phyloP scores from a whole-genome alignment of 495 filamentous ascomycete genomes.

The Trichoderma orchidacearum region DNA sequence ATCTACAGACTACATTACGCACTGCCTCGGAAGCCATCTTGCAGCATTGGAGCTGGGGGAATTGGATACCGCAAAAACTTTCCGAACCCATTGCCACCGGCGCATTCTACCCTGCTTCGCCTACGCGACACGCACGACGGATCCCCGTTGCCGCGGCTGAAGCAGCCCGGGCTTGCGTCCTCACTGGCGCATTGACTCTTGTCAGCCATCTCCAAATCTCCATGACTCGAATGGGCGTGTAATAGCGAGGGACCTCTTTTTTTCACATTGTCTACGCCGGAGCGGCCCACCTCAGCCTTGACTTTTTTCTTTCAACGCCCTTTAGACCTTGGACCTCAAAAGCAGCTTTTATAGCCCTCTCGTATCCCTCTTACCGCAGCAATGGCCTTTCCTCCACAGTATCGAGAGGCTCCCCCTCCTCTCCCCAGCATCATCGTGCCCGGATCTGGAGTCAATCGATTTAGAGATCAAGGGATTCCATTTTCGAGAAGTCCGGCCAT shows the following conservation, averaged over 20 bases:
- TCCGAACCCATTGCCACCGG: neutral
- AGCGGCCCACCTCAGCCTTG: neutral
- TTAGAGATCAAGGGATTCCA: neutral
- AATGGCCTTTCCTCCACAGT: neutral
- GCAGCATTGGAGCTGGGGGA: neutral
- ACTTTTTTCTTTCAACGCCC: neutral
- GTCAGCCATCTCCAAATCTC: neutral
- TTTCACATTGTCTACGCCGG: neutral
- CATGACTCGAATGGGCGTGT: constrained; percentile 1
- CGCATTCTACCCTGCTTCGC: neutral
- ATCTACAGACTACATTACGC: neutral
- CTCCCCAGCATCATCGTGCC: neutral
- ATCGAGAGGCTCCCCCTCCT: neutral
- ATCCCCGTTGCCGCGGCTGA: neutral
- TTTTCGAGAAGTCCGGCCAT: constrained; percentile 9
- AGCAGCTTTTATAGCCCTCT: too few species aligned
- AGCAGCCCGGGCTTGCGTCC: neutral
- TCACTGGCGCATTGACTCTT: neutral
- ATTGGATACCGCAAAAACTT: neutral
- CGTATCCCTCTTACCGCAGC: neutral
- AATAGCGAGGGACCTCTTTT: neutral
- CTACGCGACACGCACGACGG: neutral
- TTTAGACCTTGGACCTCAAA: neutral
- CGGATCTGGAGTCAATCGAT: neutral
- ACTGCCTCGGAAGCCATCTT: neutral